Evolutionary conservation across 352 stramenopile genomes (phyloP), one percentile per base, ranked within the genome.

Genomic region (Plasmopara halstedii): DNA sequence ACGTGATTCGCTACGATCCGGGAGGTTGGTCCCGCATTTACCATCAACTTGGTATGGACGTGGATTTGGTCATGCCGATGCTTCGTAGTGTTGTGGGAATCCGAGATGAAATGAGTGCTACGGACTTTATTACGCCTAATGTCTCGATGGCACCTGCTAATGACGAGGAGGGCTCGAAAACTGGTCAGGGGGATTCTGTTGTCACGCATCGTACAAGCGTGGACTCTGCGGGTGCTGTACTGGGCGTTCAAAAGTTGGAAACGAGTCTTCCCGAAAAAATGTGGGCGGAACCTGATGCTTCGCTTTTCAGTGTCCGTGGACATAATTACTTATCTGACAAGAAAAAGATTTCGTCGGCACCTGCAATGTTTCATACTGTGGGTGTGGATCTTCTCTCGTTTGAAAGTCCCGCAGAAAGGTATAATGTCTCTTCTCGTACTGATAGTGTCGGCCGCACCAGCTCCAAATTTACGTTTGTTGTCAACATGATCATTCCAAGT

Each of bases 301-400:
- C 80, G 27, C 64, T 86, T 27, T 92, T 94, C 48, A 70, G 73
- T 45, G 70, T 97, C 18, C 84, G 88, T 19, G 86, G 84, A 0
- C 58, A 71, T n/a, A 95, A 91, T 51, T 97, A 97, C 58, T 52
- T 95, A 18, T 63, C 64, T 6, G 84, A 94, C 59, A 88, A 87
- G 68, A 92, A 95, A 45, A 97, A 97, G 55, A 62, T 83, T 11
- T 42, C 83, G 14, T 93, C 85, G 10, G 61, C 53, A 6, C 61
- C 61, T 8, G 63, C 80, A 17, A 85, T 81, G 50, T 92, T 92
- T 50, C 80, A 86, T 47, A 69, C 85, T 10, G 74, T 91, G 6
- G 80, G 78, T 7, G 80, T 94, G 41, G 83, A 94, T 47, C 57
- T 89, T 20, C 63, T 92, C 20, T 83, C 78, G 33, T 92, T 92